These are phyloP conservation scores for Cronartium ribicola DNA, from an alignment of 1,284 basidiomycete species.

Conservation along the genomic window DNA sequence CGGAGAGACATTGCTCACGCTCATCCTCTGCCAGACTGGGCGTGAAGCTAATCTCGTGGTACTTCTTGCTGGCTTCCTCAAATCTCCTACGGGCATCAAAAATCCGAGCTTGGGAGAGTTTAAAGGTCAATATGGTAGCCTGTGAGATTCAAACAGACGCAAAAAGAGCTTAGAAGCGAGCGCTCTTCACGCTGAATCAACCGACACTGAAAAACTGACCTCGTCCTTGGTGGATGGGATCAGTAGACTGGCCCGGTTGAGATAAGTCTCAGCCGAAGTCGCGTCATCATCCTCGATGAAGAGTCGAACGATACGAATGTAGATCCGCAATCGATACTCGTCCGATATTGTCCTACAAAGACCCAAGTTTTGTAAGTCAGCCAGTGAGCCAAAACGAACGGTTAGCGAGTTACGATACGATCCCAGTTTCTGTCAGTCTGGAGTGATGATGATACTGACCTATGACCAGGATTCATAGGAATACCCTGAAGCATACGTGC, in stretches of 20 bases:
- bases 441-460: slow-evolving; percentile 56
- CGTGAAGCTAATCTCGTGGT: slow-evolving; percentile 87
- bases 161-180: neutral
- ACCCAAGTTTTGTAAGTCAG: neutral
- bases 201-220: slow-evolving; percentile 58
- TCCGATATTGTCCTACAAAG: slow-evolving; percentile 64
- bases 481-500: slow-evolving; percentile 86
- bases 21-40: slow-evolving; percentile 55
- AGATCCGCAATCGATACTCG: slow-evolving; percentile 79
- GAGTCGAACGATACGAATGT: slow-evolving; percentile 88
- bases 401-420: no score
- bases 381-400: neutral
- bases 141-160: neutral
- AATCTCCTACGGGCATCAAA: slow-evolving; percentile 87
- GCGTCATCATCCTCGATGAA: slow-evolving; percentile 93
- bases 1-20: slow-evolving; percentile 53
- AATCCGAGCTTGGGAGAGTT: slow-evolving; percentile 66
- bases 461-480: slow-evolving; percentile 81
- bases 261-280: slow-evolving; percentile 89
- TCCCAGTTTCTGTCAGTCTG: neutral
- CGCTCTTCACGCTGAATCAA: neutral
- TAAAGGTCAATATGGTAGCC: slow-evolving; percentile 46
- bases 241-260: slow-evolving; percentile 88
- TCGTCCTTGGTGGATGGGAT: slow-evolving; percentile 71
- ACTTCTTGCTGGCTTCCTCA: slow-evolving; percentile 86